Percentiles rank a stretch among this genome's conserved stretches.
phyloP scores from a whole-genome alignment of 768 basidiomycete genomes.

The Boletus coccyginus region DNA sequence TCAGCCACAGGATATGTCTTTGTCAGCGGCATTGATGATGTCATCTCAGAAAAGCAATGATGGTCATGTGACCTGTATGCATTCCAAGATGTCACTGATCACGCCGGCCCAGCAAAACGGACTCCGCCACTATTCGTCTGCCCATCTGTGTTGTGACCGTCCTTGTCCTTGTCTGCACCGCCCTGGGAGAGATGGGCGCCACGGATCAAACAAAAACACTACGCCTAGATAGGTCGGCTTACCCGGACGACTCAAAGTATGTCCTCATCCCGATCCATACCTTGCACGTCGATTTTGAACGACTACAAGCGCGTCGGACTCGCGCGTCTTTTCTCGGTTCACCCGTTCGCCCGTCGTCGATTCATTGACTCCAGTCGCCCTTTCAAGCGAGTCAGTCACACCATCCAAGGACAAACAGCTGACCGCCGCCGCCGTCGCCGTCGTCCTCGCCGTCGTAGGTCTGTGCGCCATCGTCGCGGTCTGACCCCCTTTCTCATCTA shows the following conservation, averaged over 20 bases:
- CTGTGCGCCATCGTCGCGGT: conserved; percentile 9
- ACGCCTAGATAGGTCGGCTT: neutral
- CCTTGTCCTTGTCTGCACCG: neutral
- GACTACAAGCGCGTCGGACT: neutral
- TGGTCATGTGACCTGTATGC: neutral
- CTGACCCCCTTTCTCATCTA: neutral
- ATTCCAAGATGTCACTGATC: too few relatives aligned
- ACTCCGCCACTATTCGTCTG: too few relatives aligned
- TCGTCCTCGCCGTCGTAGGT: neutral
- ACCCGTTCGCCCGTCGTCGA: conserved; percentile 10
- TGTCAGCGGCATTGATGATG: conserved; percentile 4
- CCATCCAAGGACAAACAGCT: conserved; percentile 1
- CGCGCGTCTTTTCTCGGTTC: neutral
- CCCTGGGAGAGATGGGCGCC: neutral
- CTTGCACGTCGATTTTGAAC: neutral
- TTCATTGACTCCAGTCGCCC: conserved; percentile 8
- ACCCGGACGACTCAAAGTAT: conserved; percentile 1
- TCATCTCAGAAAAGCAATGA: too few relatives aligned
- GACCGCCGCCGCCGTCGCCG: neutral
- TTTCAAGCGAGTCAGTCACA: neutral
- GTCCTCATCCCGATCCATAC: neutral
- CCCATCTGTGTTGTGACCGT: too few relatives aligned
- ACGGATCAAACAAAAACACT: neutral
- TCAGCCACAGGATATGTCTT: conserved; percentile 19
- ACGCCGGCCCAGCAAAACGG: too few relatives aligned